phyloP scores from a whole-genome alignment of 2,329 filamentous ascomycete genomes.

The Sclerotinia minor region DNA sequence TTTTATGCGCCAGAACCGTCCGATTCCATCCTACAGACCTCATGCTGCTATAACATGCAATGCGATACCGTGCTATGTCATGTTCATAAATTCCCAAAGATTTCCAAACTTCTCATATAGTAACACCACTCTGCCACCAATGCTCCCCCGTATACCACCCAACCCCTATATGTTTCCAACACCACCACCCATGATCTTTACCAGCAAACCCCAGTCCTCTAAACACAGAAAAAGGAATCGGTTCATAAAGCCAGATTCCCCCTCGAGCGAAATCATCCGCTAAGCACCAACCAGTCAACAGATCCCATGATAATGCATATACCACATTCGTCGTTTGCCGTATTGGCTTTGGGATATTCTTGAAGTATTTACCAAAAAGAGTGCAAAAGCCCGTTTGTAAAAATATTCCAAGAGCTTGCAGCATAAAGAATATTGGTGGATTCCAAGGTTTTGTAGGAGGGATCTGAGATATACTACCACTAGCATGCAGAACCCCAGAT shows the following conservation, averaged over 20 bases:
- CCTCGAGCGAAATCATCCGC: slow-evolving; percentile 72
- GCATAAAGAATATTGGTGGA: slow-evolving; percentile 68
- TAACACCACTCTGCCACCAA: slow-evolving; percentile 56
- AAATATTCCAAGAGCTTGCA: slow-evolving; percentile 66
- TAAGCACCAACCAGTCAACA: slow-evolving; percentile 63
- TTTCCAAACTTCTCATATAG: slow-evolving; percentile 1
- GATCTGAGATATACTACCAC: slow-evolving; percentile 67
- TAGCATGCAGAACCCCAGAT: slow-evolving; percentile 69
- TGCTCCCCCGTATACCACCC: slow-evolving; percentile 59
- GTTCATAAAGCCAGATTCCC: slow-evolving; percentile 79
- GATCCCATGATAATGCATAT: slow-evolving; percentile 67
- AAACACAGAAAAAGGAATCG: slow-evolving; percentile 73
- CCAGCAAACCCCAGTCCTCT: slow-evolving; percentile 64
- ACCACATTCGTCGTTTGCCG: slow-evolving; percentile 58
- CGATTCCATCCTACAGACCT: too few species aligned
- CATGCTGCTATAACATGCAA: not conserved
- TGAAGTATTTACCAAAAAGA: slow-evolving; percentile 41
- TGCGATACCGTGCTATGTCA: not conserved
- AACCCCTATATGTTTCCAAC: slow-evolving; percentile 56
- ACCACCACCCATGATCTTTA: slow-evolving; percentile 63
- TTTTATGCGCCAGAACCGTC: not conserved
- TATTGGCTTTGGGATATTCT: slow-evolving; percentile 48
- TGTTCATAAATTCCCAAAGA: not conserved
- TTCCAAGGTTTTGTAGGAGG: slow-evolving; percentile 52
- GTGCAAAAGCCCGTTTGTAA: slow-evolving; percentile 53